Evolutionary conservation across 1,139 yeast species (phyloP).

Genomic region (Geotrichum macrosporum): DNA sequence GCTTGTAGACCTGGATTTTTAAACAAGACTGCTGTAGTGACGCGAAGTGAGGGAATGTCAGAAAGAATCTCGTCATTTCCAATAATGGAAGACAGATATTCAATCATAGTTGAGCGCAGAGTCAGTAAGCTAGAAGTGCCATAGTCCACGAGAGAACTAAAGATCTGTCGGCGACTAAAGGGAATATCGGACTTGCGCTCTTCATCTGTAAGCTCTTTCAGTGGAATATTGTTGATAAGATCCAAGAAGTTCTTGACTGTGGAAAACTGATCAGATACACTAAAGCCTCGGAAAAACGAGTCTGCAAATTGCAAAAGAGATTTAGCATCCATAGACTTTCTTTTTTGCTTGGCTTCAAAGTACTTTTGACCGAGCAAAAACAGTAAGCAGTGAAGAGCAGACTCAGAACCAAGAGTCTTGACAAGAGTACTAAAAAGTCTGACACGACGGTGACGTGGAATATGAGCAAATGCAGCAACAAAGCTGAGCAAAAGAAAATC

Average conservation of each 20-base stretch:
- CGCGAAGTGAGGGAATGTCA: constrained; percentile 33
- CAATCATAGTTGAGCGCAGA: constrained; percentile 48
- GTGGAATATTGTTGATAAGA: constrained; percentile 30
- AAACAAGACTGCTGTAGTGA: constrained; percentile 26
- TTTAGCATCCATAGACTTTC: constrained; percentile 61
- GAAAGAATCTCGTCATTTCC: constrained; percentile 31
- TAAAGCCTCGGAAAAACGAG: constrained; percentile 62
- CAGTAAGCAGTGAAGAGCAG: constrained; percentile 64
- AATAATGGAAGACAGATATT: constrained; percentile 38
- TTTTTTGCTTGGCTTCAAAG: constrained; percentile 49
- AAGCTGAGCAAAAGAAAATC: constrained; percentile 85
- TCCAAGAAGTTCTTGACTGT: constrained; percentile 55
- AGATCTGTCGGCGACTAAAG: constrained; percentile 54
- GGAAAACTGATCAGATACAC: constrained; percentile 61
- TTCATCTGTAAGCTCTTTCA: constrained; percentile 37
- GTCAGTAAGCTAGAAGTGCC: constrained; percentile 49
- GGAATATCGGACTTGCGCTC: constrained; percentile 32
- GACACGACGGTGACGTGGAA: constrained; percentile 94
- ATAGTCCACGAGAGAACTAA: constrained; percentile 57
- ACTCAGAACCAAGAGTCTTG: constrained; percentile 63
- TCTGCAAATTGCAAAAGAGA: constrained; percentile 66
- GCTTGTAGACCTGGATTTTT: constrained; percentile 18
- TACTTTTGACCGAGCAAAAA: constrained; percentile 79
- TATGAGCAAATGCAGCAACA: constrained; percentile 88
- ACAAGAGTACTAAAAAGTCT: constrained; percentile 75